phyloP scores from a whole-genome alignment of 1,284 basidiomycete species.

The Apiotrichum porosum region DNA sequence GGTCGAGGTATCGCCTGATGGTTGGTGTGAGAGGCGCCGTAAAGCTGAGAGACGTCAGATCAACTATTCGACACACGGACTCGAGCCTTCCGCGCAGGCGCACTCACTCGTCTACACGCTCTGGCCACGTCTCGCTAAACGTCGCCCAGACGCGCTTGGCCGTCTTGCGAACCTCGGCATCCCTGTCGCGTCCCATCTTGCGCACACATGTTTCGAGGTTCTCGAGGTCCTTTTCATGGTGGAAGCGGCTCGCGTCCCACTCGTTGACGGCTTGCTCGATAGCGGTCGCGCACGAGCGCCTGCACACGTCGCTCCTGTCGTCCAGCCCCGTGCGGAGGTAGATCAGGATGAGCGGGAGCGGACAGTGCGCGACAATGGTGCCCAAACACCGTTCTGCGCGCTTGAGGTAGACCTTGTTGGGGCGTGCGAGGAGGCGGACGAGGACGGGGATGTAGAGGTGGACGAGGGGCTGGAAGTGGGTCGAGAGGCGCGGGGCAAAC shows the following conservation, averaged over 20 bases:
- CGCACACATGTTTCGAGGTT: conserved; percentile 48
- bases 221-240: conserved; percentile 30
- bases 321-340: conserved; percentile 45
- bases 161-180: conserved; percentile 50
- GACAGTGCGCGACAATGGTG: conserved; percentile 50
- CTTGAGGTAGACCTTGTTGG: conserved; percentile 52
- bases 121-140: conserved; percentile 49
- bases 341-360: conserved; percentile 36
- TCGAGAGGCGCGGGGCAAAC: conserved; percentile 49
- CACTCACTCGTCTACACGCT: conserved; percentile 49
- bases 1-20: conserved; percentile 48
- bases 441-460: conserved; percentile 50
- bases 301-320: conserved; percentile 48
- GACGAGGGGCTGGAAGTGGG: conserved; percentile 48
- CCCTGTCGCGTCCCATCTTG: conserved; percentile 50
- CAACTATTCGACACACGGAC: background rate
- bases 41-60: conserved; percentile 39
- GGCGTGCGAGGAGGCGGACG: conserved; percentile 49
- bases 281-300: conserved; percentile 31
- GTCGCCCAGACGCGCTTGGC: conserved; percentile 48
- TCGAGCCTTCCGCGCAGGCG: background rate
- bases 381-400: conserved; percentile 50
- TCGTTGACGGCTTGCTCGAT: conserved; percentile 30
- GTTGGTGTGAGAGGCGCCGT: conserved; percentile 51
- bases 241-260: conserved; percentile 39